phyloP scores from a whole-genome alignment of 1,284 basidiomycete genomes.

The Naganishia sp. region DNA sequence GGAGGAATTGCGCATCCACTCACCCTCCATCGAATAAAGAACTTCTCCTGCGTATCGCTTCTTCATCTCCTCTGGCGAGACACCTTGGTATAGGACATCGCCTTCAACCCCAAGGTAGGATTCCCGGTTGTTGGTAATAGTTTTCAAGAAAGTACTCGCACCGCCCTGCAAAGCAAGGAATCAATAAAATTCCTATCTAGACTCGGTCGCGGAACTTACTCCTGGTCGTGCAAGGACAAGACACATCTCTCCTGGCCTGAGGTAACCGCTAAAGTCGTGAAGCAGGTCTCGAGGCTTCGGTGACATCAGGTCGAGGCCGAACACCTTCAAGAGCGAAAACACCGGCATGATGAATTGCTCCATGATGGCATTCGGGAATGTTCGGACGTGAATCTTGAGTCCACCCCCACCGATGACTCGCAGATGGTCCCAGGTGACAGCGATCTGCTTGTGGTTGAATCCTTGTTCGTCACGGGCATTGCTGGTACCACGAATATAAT shows the following conservation, averaged over 20 bases:
- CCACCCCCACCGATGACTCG: constrained; percentile 72
- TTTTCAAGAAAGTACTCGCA: constrained; percentile 55
- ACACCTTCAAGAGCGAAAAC: constrained; percentile 44
- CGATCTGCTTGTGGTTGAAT: constrained; percentile 79
- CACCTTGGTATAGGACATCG: constrained; percentile 62
- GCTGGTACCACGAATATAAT: constrained; percentile 72
- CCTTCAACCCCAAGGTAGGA: constrained; percentile 57
- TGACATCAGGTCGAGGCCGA: constrained; percentile 48
- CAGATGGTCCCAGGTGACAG: constrained; percentile 74
- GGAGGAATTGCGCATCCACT: constrained; percentile 35
- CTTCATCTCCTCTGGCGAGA: constrained; percentile 58
- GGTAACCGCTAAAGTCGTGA: constrained; percentile 67
- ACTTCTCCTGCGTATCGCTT: constrained; percentile 71
- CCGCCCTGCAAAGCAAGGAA: constrained; percentile 14
- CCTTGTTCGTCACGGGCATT: constrained; percentile 65
- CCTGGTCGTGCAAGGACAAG: constrained; percentile 59
- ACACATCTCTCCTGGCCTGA: constrained; percentile 67
- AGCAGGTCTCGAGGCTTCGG: constrained; percentile 59
- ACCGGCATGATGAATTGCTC: constrained; percentile 55
- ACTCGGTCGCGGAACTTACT: constrained; percentile 33
- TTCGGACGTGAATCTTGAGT: constrained; percentile 64
- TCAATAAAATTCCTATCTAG: constrained; percentile 32
- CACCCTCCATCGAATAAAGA: constrained; percentile 66
- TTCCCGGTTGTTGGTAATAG: constrained; percentile 60
- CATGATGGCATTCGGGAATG: constrained; percentile 56